phyloP scores from a whole-genome alignment of 306 rosid genomes.

The Lathyrus aphaca region DNA sequence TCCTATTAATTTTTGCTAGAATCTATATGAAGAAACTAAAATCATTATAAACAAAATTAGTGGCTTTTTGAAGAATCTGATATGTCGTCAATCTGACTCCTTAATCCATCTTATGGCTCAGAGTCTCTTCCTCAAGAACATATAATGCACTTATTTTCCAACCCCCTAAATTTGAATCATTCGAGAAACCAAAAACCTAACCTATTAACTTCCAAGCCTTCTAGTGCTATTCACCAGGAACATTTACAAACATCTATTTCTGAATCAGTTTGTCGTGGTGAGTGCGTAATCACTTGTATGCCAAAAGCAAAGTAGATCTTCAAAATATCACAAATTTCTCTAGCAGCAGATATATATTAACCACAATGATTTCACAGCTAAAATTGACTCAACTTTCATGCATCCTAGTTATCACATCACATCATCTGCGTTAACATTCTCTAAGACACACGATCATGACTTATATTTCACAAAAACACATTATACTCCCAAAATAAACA shows the following conservation, averaged over 20 bases:
- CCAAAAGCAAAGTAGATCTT: background rate
- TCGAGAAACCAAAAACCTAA: background rate
- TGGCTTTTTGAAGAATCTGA: background rate
- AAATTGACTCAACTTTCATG: background rate
- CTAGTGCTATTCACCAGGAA: background rate
- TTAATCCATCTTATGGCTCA: constrained; percentile 13
- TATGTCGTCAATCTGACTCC: constrained; percentile 16
- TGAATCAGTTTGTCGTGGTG: background rate
- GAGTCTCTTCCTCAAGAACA: background rate
- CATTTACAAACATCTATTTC: background rate
- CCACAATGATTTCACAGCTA: background rate
- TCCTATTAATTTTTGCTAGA: background rate
- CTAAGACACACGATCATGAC: background rate
- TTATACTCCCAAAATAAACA: background rate
- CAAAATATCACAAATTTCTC: background rate
- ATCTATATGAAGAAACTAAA: constrained; percentile 4
- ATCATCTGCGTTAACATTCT: background rate
- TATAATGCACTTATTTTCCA: background rate
- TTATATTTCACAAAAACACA: constrained; percentile 4
- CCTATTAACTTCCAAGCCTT: background rate
- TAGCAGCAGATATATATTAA: background rate
- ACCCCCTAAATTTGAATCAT: background rate
- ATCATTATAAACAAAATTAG: background rate
- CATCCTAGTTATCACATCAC: background rate
- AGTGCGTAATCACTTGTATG: background rate